A percentile compares a stretch with the other conserved stretches of the same genome.
Conservation (phyloP, 345 rosid genomes). For the Iberis pinnata region DNA sequence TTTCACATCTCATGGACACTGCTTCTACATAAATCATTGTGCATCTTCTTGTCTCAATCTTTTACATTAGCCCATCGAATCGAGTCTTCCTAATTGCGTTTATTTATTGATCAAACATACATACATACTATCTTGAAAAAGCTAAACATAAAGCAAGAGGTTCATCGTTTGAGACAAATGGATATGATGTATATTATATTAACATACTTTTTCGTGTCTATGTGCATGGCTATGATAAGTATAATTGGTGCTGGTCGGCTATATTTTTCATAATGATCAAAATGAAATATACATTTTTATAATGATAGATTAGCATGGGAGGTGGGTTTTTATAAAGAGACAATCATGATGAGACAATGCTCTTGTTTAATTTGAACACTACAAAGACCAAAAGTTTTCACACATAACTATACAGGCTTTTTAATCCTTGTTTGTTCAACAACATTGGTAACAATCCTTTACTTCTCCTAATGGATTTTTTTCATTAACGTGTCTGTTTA, state of each 20-base stretch:
- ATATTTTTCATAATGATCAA: conserved; percentile 8
- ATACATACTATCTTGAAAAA: too few species aligned
- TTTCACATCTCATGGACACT: conserved; percentile 28
- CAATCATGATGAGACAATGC: conserved; percentile 27
- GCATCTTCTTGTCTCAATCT: conserved; percentile 1
- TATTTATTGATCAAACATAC: too few species aligned
- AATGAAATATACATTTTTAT: neutral
- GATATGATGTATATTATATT: too few species aligned
- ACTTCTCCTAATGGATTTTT: neutral
- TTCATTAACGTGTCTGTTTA: too few species aligned
- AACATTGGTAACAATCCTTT: conserved; percentile 4
- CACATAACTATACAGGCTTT: conserved; percentile 27
- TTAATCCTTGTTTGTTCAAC: conserved; percentile 1
- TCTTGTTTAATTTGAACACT: conserved; percentile 27
- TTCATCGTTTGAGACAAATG: conserved; percentile 15
- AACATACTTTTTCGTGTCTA: too few species aligned
- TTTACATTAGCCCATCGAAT: neutral
- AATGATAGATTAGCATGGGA: conserved; percentile 20
- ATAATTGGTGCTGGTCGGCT: conserved; percentile 12
- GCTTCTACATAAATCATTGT: conserved; percentile 24
- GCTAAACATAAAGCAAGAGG: conserved; percentile 11
- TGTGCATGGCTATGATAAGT: neutral
- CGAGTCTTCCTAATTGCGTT: too few species aligned
- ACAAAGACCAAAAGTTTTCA: conserved; percentile 24
- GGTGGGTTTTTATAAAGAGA: conserved; percentile 20